Evolutionary conservation across 352 stramenopile genomes (phyloP).

Genomic region (Globisporangium abappressorium): DNA sequence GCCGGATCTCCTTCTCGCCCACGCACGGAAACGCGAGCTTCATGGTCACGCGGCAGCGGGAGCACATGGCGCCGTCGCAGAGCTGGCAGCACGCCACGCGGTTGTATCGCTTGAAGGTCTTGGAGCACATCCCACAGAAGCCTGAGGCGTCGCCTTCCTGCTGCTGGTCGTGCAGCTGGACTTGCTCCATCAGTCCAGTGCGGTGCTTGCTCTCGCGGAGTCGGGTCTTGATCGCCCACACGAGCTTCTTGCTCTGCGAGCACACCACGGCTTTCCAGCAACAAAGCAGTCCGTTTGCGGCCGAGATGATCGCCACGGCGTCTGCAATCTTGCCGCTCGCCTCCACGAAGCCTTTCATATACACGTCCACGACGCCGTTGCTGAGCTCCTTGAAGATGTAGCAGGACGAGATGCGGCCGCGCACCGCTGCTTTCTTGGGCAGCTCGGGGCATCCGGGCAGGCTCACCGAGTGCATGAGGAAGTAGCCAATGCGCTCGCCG

Average conservation of each 20-base stretch:
- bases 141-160: not conserved
- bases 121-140: conserved; percentile 23
- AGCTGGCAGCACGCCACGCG: conserved; percentile 28
- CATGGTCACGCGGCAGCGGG: conserved; percentile 41
- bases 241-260: conserved; percentile 22
- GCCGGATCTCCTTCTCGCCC: conserved; percentile 41
- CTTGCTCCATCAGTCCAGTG: not conserved
- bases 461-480: conserved; percentile 61
- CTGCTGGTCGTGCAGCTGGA: not conserved
- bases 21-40: conserved; percentile 40
- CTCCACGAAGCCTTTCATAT: conserved; percentile 22
- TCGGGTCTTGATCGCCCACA: conserved; percentile 8
- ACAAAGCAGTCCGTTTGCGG: conserved; percentile 17
- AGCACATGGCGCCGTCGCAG: conserved; percentile 30
- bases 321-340: conserved; percentile 9
- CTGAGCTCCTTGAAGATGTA: conserved; percentile 15
- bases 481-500: conserved; percentile 37
- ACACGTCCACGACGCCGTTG: conserved; percentile 20
- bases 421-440: conserved; percentile 28
- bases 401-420: conserved; percentile 34
- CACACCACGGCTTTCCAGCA: conserved; percentile 21
- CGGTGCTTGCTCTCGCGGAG: not conserved
- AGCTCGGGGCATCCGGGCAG: conserved; percentile 29
- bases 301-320: conserved; percentile 13
- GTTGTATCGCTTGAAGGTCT: conserved; percentile 18